Base-by-base conservation (phyloP, 2,329 filamentous ascomycete genomes). In the Alternaria burnsii region DNA sequence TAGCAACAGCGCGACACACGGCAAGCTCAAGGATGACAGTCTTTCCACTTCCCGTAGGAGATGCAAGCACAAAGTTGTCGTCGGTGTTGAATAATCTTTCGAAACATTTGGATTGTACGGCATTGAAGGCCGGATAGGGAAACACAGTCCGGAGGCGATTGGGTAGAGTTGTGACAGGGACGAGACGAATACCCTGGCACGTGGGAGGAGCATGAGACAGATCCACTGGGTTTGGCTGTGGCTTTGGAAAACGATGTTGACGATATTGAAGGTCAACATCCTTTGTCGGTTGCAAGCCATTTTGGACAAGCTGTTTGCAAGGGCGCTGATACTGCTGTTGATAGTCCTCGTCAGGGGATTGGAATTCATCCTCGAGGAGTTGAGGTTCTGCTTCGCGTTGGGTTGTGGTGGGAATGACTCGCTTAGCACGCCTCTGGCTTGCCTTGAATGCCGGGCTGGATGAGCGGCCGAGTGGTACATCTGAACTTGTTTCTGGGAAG, bases 1-100 rank as follows among this genome's bases (percentile, higher is more conserved):
- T 82, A 36, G 84, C 83, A 26, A 91, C 82, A 3, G 94, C 82
- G 59, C 87, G 88, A 77, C 91, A 94, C 36, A 97, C 91, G 4
- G 92, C 92, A 46, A 97, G 83, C 76, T 97, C 93, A 64, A 96
- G 84, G 10, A 95, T 84, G 1, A 85, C 91, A 0, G 92, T 97
- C 76, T 97, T 96, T 3, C 93, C 92, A 75, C 92, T 94, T 9
- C 92, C 92, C 0, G 92, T 97, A 0, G 93, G 92, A 8, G 92
- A 90, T 1, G 92, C 89, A 14, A 96, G 82, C 0, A 95, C 91
- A 14, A 95, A 82, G 65, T 96, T 97, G 74, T 93, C 86, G 66
- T 89, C 86, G 0, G 86, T 87, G 6, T 83, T 80, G 73, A 91
- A 94, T 0, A 91, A 83, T 0, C 83, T 75, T 0, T 84, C 74